Evolutionary conservation across 805 yeast genomes (phyloP).

Genomic region (Wickerhamiella dianesei): DNA sequence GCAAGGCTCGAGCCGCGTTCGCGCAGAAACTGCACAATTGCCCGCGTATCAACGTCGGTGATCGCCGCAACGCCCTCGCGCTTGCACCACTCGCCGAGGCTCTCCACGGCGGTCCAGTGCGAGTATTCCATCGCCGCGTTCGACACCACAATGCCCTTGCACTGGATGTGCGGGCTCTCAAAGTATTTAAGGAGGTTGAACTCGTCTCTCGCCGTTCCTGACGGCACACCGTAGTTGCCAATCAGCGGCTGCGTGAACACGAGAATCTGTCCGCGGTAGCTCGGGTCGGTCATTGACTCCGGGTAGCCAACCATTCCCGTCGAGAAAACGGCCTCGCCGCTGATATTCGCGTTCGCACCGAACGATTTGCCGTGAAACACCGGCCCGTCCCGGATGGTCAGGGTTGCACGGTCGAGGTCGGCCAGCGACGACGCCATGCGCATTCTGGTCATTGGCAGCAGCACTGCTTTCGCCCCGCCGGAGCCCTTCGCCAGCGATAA

Average conservation of each 20-base stretch:
- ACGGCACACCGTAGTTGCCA: constrained; percentile 98
- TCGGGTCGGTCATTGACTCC: constrained; percentile 97
- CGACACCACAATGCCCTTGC: constrained; percentile 91
- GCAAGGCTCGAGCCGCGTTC: constrained; percentile 95
- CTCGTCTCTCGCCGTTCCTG: constrained; percentile 65
- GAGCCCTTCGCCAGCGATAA: no score
- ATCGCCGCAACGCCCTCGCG: constrained; percentile 93
- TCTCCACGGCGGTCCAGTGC: constrained; percentile 99
- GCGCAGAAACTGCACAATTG: constrained; percentile 80
- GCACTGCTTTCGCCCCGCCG: background rate
- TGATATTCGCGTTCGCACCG: constrained; percentile 83
- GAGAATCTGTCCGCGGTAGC: constrained; percentile 91
- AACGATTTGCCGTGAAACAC: constrained; percentile 86
- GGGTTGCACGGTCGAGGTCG: constrained; percentile 54
- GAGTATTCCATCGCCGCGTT: constrained; percentile 91
- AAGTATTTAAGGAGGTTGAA: constrained; percentile 76
- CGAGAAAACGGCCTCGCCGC: constrained; percentile 97
- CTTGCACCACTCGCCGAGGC: constrained; percentile 89
- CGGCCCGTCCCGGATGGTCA: constrained; percentile 86
- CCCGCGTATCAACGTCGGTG: constrained; percentile 95
- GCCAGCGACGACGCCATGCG: background rate
- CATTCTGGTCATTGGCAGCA: background rate
- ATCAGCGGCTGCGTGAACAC: constrained; percentile 95
- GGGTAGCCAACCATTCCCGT: constrained; percentile 98
- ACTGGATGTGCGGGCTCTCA: constrained; percentile 83